Evolutionary conservation across 371 early-diverging fungal species (phyloP).

Genomic region (Cokeromyces recurvatus): DNA sequence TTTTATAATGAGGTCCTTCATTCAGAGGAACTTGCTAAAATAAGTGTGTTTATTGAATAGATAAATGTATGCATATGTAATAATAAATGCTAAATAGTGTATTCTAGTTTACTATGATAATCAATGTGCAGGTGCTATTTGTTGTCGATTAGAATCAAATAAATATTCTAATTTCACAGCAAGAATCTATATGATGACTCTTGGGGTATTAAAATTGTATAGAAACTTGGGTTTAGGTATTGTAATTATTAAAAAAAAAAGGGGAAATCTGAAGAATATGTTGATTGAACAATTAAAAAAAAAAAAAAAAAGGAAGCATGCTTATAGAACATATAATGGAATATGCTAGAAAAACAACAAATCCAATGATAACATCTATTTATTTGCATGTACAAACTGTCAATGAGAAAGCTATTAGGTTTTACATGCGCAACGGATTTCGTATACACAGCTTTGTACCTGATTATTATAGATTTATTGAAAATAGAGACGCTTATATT

Average conservation of each 20-base stretch:
- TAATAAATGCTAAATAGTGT: background rate
- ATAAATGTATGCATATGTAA: too few species aligned
- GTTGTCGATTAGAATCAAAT: constrained; percentile 15
- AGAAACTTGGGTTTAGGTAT: constrained; percentile 22
- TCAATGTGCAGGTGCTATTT: constrained; percentile 20
- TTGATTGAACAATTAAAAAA: too few species aligned
- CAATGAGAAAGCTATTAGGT: constrained; percentile 18
- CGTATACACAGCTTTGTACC: constrained; percentile 12
- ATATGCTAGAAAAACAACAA: constrained; percentile 3
- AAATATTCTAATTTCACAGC: constrained; percentile 11
- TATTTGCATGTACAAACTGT: constrained; percentile 24
- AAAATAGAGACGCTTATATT: constrained; percentile 23
- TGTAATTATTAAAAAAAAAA: background rate
- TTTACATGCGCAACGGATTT: constrained; percentile 21
- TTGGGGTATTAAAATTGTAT: constrained; percentile 13
- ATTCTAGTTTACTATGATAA: constrained; percentile 13
- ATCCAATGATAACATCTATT: constrained; percentile 13
- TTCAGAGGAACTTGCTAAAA: constrained; percentile 17
- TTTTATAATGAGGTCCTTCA: constrained; percentile 20
- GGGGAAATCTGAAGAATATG: background rate
- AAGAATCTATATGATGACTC: constrained; percentile 22
- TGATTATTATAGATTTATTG: constrained; percentile 18
- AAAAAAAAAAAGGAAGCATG: constrained; percentile 10
- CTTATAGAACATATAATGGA: constrained; percentile 15
- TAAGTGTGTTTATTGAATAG: constrained; percentile 9